phyloP scores from a whole-genome alignment of 2,329 filamentous ascomycete genomes.

The Neopestalotiopsis sp. region DNA sequence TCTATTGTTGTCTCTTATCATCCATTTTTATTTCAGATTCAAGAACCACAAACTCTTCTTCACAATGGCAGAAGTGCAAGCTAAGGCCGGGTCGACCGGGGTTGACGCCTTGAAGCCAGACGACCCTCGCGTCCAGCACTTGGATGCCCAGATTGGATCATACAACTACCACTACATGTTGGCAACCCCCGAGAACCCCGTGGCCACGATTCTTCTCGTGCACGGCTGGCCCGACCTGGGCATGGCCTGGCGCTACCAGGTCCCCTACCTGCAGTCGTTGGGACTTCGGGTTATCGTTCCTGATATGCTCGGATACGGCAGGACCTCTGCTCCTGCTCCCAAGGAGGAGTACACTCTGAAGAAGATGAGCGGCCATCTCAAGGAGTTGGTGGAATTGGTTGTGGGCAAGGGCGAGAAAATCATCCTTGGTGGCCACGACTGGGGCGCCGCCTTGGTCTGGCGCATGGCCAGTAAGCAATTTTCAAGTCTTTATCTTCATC shows the following conservation, averaged over 20 bases:
- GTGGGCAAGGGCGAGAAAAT: conserved; percentile 57
- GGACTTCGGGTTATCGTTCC: conserved; percentile 82
- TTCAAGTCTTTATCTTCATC: background rate
- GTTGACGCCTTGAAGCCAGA: conserved; percentile 68
- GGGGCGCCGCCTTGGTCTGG: conserved; percentile 83
- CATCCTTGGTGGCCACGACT: conserved; percentile 91
- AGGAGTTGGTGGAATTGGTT: conserved; percentile 67
- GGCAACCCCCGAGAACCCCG: conserved; percentile 52
- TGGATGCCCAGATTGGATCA: conserved; percentile 68
- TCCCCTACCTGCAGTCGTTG: conserved; percentile 74
- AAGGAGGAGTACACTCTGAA: conserved; percentile 73
- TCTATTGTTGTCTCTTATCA: background rate
- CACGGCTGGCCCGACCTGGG: conserved; percentile 71
- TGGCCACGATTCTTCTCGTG: conserved; percentile 55
- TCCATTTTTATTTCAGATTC: background rate
- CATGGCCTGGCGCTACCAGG: conserved; percentile 89
- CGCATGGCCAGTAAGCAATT: conserved; percentile 60
- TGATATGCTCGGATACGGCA: conserved; percentile 86
- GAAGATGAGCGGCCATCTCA: conserved; percentile 76
- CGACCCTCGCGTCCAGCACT: conserved; percentile 71
- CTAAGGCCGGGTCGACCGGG: conserved; percentile 45
- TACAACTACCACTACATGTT: conserved; percentile 73
- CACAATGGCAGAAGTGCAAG: conserved; percentile 2
- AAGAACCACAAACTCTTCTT: background rate
- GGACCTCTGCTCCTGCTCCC: conserved; percentile 71